Base-by-base conservation (phyloP, 2,329 filamentous ascomycete genomes). In the Pseudogymnoascus sp. region DNA sequence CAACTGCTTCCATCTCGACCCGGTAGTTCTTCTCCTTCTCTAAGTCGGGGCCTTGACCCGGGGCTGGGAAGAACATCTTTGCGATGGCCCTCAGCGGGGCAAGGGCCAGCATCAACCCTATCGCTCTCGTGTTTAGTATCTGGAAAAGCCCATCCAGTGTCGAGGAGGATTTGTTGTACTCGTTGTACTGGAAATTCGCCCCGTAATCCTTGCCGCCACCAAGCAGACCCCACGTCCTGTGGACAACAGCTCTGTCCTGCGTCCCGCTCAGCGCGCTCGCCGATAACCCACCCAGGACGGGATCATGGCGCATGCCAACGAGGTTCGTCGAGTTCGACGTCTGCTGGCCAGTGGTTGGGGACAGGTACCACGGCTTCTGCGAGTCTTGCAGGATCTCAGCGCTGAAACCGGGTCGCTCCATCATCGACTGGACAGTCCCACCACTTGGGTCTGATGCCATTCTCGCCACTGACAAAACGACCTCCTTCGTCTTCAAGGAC, bases 1-100 rank as follows among this genome's bases (percentile, higher is more conserved):
- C 89, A n/a, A 90, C 77, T 5, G 81, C 87, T 10, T 83, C 80
- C 70, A 85, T 88, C 71, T 88, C 84, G 33, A 90, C 74, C 62
- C 81, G 79, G 60, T 90, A 83, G 35, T 82, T 82, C 68, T 78
- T 80, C 53, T 80, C 78, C 26, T 78, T 75, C 69, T 89, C 83
- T 26, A 73, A 75, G 17, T 75, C 74, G 1, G 80, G 77, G 1
- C 85, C 85, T 60, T 84, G 73, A 9, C 85, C 85, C 0, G 85
- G 84, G 4, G 75, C 63, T 5, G 72, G 70, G 5, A 70, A 68
- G 23, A 77, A 64, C 4, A 71, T 61, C 6, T 73, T 66, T 3
- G 86, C 67, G 1, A 80, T 7, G 15, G 66, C 73, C 59, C 85
- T 76, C 5, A 76, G 62, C 6, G 72, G 70, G 4, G 70, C 69